Conservation (phyloP, 441 rosid genomes). For the Erodium chrysanthum region DNA sequence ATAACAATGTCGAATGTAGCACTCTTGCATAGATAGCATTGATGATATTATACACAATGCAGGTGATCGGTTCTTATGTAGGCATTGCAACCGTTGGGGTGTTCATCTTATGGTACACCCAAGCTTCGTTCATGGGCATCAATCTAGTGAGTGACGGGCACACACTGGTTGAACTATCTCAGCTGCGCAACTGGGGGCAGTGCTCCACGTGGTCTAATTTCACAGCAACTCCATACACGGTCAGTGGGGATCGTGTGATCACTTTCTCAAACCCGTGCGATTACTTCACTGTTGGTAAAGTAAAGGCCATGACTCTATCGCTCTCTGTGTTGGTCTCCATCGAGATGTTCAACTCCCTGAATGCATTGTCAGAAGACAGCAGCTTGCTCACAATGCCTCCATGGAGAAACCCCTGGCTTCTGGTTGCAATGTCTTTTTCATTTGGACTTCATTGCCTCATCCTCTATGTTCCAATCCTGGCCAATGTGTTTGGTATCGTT, state of each 20-base stretch:
- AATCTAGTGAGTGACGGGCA: slow-evolving; percentile 35
- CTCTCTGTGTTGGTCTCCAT: slow-evolving; percentile 86
- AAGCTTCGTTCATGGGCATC: slow-evolving; percentile 35
- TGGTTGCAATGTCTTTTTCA: slow-evolving; percentile 70
- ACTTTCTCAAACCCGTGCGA: slow-evolving; percentile 49
- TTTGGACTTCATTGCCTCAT: slow-evolving; percentile 82
- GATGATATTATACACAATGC: slow-evolving; percentile 22
- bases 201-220: slow-evolving; percentile 40
- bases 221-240: slow-evolving; percentile 30
- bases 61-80: slow-evolving; percentile 39
- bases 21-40: background rate
- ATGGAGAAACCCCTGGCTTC: slow-evolving; percentile 86
- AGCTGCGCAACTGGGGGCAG: slow-evolving; percentile 39
- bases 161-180: slow-evolving; percentile 32
- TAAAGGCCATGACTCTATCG: slow-evolving; percentile 83
- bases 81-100: slow-evolving; percentile 39
- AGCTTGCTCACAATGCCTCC: slow-evolving; percentile 83
- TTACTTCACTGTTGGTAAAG: slow-evolving; percentile 66
- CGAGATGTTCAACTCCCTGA: slow-evolving; percentile 94
- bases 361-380: slow-evolving; percentile 82
- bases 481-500: slow-evolving; percentile 66
- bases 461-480: slow-evolving; percentile 73
- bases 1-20: no score
- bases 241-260: slow-evolving; percentile 26
- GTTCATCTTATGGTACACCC: slow-evolving; percentile 39